A percentile compares a stretch with the other conserved stretches of the same genome.
phyloP scores from a whole-genome alignment of 208 protist genomes.

The Vickermania spadyakhi region DNA sequence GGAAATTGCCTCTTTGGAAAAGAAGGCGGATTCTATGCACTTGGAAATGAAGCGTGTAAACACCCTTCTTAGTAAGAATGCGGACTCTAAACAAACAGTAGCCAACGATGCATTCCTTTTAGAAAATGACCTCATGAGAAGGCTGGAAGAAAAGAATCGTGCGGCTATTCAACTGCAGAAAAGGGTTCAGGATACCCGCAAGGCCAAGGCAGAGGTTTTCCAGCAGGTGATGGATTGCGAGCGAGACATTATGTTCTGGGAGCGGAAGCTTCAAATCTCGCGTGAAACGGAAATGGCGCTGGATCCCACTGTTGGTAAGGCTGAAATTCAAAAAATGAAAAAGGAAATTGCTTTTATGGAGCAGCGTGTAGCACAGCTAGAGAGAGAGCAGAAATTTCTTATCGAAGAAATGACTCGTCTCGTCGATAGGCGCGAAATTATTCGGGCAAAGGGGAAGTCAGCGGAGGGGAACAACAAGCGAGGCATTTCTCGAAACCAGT shows the following conservation, averaged over 20 bases:
- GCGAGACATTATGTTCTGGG: conserved; percentile 93
- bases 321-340: conserved; percentile 93
- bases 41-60: conserved; percentile 92
- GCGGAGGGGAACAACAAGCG: conserved; percentile 39
- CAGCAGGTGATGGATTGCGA: conserved; percentile 89
- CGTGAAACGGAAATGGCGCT: conserved; percentile 94
- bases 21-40: conserved; percentile 86
- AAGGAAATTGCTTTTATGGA: conserved; percentile 94
- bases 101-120: conserved; percentile 88
- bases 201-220: conserved; percentile 70
- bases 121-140: conserved; percentile 84
- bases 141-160: conserved; percentile 86
- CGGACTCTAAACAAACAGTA: conserved; percentile 50
- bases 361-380: conserved; percentile 83
- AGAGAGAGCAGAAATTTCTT: conserved; percentile 89
- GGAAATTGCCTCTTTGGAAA: conserved; percentile 64
- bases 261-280: conserved; percentile 94
- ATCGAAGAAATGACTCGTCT: conserved; percentile 93
- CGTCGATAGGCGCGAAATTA: conserved; percentile 89
- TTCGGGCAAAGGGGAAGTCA: conserved; percentile 85
- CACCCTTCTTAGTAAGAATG: conserved; percentile 81
- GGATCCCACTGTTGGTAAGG: conserved; percentile 89
- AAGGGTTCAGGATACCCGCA: conserved; percentile 73
- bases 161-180: conserved; percentile 84
- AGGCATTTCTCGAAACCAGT: conserved; percentile 54